phyloP scores from a whole-genome alignment of 2,329 filamentous ascomycete genomes.

The Ophiobolus disseminans region DNA sequence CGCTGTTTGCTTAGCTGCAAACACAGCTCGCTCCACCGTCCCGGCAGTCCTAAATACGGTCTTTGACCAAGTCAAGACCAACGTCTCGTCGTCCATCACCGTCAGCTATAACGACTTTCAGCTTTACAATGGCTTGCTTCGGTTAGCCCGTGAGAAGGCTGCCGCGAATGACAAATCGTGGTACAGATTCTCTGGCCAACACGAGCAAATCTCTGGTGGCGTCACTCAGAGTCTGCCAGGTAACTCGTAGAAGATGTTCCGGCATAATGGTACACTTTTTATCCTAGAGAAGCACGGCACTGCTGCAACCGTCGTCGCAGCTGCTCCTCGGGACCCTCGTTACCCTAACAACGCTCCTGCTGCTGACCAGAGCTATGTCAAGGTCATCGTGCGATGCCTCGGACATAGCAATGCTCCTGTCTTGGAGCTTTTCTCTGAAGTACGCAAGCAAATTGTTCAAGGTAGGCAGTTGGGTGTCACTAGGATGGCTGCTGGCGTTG shows the following conservation, averaged over 20 bases:
- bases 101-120: background rate
- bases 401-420: conserved; percentile 9
- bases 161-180: background rate
- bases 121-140: background rate
- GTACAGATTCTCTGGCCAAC: conserved; percentile 4
- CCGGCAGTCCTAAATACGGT: background rate
- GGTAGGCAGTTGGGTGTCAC: background rate
- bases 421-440: background rate
- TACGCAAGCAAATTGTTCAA: conserved; percentile 1
- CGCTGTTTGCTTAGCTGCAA: no score
- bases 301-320: no score
- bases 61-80: conserved; percentile 7
- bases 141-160: conserved; percentile 1
- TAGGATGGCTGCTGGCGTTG: background rate
- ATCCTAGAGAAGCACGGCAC: conserved; percentile 1
- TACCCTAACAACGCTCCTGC: no score
- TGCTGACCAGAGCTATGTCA: no score
- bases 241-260: background rate
- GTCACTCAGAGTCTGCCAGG: background rate
- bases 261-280: conserved; percentile 4
- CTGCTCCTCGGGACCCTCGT: no score
- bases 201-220: background rate
- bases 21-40: conserved; percentile 1
- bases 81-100: conserved; percentile 7
- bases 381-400: conserved; percentile 9